These are phyloP conservation scores for Avicennia marina DNA, from an alignment of 257 asterid species.

Conservation along the genomic window DNA sequence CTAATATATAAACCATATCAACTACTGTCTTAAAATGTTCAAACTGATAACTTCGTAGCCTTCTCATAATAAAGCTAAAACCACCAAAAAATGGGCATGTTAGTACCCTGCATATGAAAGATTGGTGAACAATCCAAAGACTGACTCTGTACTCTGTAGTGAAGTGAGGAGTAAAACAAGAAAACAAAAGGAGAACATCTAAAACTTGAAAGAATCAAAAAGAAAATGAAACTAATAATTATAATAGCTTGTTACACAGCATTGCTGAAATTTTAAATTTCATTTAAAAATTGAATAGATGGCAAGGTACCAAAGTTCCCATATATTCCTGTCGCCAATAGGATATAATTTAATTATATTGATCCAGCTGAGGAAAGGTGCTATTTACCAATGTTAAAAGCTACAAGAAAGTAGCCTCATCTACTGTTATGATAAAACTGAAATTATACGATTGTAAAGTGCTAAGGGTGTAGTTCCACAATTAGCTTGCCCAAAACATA, in stretches of 20 bases:
- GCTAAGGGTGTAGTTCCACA: neutral
- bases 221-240: neutral
- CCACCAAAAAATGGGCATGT: neutral
- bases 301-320: neutral
- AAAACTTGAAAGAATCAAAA: neutral
- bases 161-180: neutral
- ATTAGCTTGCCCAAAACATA: neutral
- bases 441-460: neutral
- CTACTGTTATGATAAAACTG: neutral
- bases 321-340: neutral
- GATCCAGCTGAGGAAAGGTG: neutral
- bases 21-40: conserved; percentile 55
- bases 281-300: neutral
- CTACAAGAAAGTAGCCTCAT: neutral
- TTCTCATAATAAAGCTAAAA: conserved; percentile 69
- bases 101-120: neutral
- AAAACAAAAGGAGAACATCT: neutral
- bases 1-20: conserved; percentile 65
- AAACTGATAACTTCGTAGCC: conserved; percentile 48
- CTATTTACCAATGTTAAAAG: neutral
- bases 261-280: neutral
- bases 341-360: neutral
- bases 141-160: neutral
- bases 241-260: neutral
- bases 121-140: neutral